Evolutionary conservation across 1,139 yeast species (phyloP).

Genomic region (Scheffersomyces cryptocercus): DNA sequence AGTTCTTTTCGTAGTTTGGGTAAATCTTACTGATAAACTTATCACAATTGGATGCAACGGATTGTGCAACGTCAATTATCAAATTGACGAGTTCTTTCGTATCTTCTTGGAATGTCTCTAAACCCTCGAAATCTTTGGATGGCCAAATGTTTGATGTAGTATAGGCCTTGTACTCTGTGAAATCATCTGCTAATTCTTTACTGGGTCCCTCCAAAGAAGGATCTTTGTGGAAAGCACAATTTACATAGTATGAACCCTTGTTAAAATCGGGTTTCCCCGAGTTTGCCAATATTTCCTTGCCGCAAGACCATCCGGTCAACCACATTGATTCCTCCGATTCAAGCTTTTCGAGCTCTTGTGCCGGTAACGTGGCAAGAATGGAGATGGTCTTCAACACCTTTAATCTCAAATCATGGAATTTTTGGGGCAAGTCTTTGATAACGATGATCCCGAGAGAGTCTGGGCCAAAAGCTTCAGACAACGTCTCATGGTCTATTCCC

Average conservation of each 20-base stretch:
- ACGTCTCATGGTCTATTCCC: slow-evolving; percentile 32
- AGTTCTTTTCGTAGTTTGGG: slow-evolving; percentile 32
- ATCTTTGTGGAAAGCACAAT: slow-evolving; percentile 57
- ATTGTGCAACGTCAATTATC: slow-evolving; percentile 51
- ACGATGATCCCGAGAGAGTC: slow-evolving; percentile 58
- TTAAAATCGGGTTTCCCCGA: slow-evolving; percentile 47
- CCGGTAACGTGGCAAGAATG: slow-evolving; percentile 44
- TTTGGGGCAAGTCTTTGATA: slow-evolving; percentile 42
- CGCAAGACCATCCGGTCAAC: slow-evolving; percentile 69
- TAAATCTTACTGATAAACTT: slow-evolving; percentile 32
- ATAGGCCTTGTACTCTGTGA: slow-evolving; percentile 42
- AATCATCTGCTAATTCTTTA: slow-evolving; percentile 26
- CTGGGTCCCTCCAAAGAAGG: slow-evolving; percentile 48
- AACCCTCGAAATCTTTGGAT: slow-evolving; percentile 15
- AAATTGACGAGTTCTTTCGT: slow-evolving; percentile 42
- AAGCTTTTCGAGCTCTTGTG: slow-evolving; percentile 30
- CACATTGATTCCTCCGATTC: slow-evolving; percentile 52
- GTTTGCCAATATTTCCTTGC: slow-evolving; percentile 49
- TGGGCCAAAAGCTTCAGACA: slow-evolving; percentile 56
- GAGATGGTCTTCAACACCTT: slow-evolving; percentile 49
- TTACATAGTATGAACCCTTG: slow-evolving; percentile 63
- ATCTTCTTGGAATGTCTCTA: slow-evolving; percentile 33
- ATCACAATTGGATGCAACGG: slow-evolving; percentile 59
- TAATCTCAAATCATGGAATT: slow-evolving; percentile 38
- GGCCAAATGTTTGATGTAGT: slow-evolving; percentile 62